Percentiles rank a stretch among this genome's conserved stretches.
Evolutionary conservation across 1,284 basidiomycete genomes (phyloP).

Genomic region (Marasmius sp.): DNA sequence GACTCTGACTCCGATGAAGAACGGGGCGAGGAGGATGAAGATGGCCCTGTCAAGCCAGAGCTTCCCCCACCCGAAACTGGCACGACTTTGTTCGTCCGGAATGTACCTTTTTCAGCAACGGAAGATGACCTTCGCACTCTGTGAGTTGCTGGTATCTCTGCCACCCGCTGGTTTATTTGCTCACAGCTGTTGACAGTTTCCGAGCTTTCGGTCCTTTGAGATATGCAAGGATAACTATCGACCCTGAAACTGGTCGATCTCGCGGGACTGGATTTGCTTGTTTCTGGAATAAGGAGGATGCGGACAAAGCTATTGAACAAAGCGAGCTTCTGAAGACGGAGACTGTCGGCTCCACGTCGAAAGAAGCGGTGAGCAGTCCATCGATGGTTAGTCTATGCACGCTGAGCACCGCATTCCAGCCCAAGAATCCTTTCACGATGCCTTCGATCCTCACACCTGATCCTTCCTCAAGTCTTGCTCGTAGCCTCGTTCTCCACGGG

Average conservation of each 20-base stretch:
- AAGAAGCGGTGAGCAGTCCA: slow-evolving; percentile 28
- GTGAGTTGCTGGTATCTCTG: slow-evolving; percentile 41
- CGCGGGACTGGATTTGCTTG: slow-evolving; percentile 96
- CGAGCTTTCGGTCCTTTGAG: slow-evolving; percentile 89
- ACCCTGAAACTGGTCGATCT: slow-evolving; percentile 81
- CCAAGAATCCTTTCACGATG: slow-evolving; percentile 80
- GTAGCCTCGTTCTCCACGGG: slow-evolving; percentile 87
- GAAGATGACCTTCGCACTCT: slow-evolving; percentile 86
- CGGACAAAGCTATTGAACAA: slow-evolving; percentile 82
- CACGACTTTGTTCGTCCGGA: slow-evolving; percentile 93
- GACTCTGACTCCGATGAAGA: slow-evolving; percentile 34
- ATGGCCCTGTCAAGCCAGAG: slow-evolving; percentile 64
- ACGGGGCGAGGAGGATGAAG: slow-evolving; percentile 43
- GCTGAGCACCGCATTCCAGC: slow-evolving; percentile 27
- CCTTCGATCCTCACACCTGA: slow-evolving; percentile 94
- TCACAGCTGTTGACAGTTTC: slow-evolving; percentile 56
- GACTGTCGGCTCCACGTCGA: slow-evolving; percentile 40
- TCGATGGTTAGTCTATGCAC: not conserved
- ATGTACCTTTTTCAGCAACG: slow-evolving; percentile 90
- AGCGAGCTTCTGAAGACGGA: slow-evolving; percentile 74
- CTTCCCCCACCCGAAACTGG: slow-evolving; percentile 82
- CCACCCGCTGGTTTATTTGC: not conserved
- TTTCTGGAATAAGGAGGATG: slow-evolving; percentile 94
- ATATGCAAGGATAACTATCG: slow-evolving; percentile 92
- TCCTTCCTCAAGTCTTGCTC: slow-evolving; percentile 84